These are phyloP conservation scores for Neonectria faginata DNA, from an alignment of 2,329 filamentous ascomycete genomes.

Conservation along the genomic window DNA sequence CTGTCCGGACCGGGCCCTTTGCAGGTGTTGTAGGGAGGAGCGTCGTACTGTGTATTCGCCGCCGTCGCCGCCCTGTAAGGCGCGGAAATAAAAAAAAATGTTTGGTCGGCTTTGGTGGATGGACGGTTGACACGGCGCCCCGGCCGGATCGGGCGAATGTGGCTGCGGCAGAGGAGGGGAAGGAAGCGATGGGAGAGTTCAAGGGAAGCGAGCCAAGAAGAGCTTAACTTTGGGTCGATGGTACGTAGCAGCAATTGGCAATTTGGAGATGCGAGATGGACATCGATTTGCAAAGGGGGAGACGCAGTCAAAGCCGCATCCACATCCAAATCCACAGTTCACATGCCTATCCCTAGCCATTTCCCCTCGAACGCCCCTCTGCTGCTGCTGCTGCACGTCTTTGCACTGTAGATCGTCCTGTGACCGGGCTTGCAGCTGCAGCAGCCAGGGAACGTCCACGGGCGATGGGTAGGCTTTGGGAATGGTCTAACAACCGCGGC, in stretches of 20 bases:
- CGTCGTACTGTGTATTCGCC: neutral
- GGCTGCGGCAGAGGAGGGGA: conserved; percentile 16
- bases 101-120: neutral
- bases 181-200: neutral
- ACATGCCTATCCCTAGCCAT: neutral
- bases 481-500: conserved; percentile 11
- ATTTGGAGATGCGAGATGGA: conserved; percentile 14
- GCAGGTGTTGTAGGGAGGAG: conserved; percentile 12
- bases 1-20: conserved; percentile 7
- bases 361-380: neutral
- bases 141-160: conserved; percentile 21
- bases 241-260: conserved; percentile 15
- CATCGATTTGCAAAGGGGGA: neutral
- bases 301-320: conserved; percentile 2
- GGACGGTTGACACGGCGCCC: conserved; percentile 2
- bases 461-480: conserved; percentile 22
- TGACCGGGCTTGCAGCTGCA: conserved; percentile 8
- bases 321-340: neutral
- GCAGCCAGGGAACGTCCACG: conserved; percentile 21
- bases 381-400: neutral
- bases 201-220: neutral
- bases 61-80: conserved; percentile 5
- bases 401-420: conserved; percentile 19
- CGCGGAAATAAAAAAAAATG: conserved; percentile 13
- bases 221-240: conserved; percentile 13